Percentiles rank a stretch among this genome's conserved stretches.
These are phyloP conservation scores for Litsea cubeba DNA, from an alignment of 164 flowering plant genomes.

Conservation along the genomic window DNA sequence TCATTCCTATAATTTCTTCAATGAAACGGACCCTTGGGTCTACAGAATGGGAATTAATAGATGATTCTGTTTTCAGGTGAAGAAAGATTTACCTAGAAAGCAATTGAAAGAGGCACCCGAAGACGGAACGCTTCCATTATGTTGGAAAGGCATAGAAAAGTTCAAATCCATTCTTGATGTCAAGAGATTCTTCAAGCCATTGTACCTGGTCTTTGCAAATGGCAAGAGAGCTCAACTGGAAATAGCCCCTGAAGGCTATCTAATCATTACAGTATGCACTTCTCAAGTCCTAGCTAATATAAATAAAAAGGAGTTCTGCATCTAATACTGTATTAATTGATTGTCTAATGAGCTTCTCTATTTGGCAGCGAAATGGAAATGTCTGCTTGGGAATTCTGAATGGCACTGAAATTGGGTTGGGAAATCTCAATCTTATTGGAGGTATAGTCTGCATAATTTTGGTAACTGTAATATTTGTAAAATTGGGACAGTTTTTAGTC, in stretches of 20 bases:
- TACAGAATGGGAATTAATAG: not conserved
- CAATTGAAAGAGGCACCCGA: slow-evolving; percentile 37
- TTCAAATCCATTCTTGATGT: slow-evolving; percentile 59
- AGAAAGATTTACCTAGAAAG: slow-evolving; percentile 46
- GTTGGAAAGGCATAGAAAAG: slow-evolving; percentile 76
- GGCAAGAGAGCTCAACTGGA: slow-evolving; percentile 47
- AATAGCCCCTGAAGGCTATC: slow-evolving; percentile 68
- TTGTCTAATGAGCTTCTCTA: not conserved
- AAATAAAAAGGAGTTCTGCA: not conserved
- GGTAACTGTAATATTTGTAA: not conserved
- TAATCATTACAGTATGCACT: slow-evolving; percentile 60
- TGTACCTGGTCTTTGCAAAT: slow-evolving; percentile 44
- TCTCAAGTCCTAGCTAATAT: not conserved
- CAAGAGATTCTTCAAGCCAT: slow-evolving; percentile 51
- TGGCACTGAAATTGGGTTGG: slow-evolving; percentile 55
- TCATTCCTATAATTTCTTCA: too few species aligned
- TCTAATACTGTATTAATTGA: not conserved
- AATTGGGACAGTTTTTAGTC: not conserved
- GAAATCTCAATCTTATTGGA: slow-evolving; percentile 56
- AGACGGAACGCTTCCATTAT: slow-evolving; percentile 62
- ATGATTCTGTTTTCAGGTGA: slow-evolving; percentile 49
- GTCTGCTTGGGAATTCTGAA: slow-evolving; percentile 84
- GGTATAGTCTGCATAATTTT: slow-evolving; percentile 34
- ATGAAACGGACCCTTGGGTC: not conserved
- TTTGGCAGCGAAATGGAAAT: slow-evolving; percentile 55